These are phyloP conservation scores for Phoenix roebelenii DNA, from an alignment of 176 grass and related monocot genomes.

Conservation along the genomic window DNA sequence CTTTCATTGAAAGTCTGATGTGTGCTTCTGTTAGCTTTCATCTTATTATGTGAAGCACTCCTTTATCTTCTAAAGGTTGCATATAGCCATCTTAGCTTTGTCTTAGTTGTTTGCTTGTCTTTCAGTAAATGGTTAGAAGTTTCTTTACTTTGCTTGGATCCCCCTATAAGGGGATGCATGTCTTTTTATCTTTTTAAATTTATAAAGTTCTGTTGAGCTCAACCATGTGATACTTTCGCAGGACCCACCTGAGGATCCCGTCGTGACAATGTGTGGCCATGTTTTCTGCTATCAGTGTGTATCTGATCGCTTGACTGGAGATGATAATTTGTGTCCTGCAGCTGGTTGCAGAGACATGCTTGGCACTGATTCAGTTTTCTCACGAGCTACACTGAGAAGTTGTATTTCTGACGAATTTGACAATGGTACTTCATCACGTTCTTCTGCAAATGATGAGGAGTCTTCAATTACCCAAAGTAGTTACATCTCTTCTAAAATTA, in stretches of 20 bases:
- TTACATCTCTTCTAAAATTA: constrained; percentile 89
- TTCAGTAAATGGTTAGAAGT: too few species aligned
- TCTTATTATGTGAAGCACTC: too few species aligned
- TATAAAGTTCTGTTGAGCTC: too few species aligned
- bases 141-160: too few species aligned
- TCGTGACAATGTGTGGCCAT: constrained; percentile 89
- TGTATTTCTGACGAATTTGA: constrained; percentile 43
- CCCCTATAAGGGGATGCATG: too few species aligned
- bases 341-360: constrained; percentile 53
- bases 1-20: too few species aligned
- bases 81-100: too few species aligned
- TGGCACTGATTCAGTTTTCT: constrained; percentile 64
- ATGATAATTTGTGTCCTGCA: constrained; percentile 69
- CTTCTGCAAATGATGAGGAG: constrained; percentile 38
- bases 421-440: constrained; percentile 34
- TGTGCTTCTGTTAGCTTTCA: too few species aligned
- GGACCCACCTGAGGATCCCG: constrained; percentile 85
- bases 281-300: constrained; percentile 98
- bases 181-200: too few species aligned
- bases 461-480: constrained; percentile 56
- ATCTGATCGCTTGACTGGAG: constrained; percentile 64
- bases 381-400: constrained; percentile 57
- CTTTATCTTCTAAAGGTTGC: too few species aligned
- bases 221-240: constrained; percentile 21
- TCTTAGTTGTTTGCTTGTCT: too few species aligned